These are phyloP conservation scores for Peribolospora baueri DNA, from an alignment of 768 basidiomycete genomes.

Conservation along the genomic window DNA sequence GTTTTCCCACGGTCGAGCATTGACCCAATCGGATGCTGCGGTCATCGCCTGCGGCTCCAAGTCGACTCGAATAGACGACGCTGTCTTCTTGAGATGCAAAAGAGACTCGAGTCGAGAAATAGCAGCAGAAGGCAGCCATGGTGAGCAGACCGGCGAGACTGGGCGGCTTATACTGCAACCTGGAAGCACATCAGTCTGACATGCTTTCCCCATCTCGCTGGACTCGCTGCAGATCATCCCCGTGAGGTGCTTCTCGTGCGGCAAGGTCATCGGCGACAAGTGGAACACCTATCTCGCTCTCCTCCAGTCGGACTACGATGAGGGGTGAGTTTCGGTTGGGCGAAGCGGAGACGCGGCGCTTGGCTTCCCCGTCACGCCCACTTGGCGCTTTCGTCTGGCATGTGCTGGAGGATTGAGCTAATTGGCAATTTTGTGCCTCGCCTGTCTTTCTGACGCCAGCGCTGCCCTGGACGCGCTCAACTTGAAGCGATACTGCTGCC, in stretches of 20 bases:
- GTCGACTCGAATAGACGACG: too few species aligned
- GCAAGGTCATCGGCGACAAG: conserved; percentile 90
- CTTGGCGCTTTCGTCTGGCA: neutral
- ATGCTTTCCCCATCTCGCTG: too few species aligned
- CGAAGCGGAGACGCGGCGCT: conserved; percentile 71
- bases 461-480: conserved; percentile 74
- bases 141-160: too few species aligned
- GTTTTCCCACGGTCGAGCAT: too few species aligned
- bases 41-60: too few species aligned
- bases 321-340: conserved; percentile 54
- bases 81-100: too few species aligned
- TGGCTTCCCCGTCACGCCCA: conserved; percentile 16
- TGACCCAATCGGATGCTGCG: too few species aligned
- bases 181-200: too few species aligned
- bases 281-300: conserved; percentile 29
- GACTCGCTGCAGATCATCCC: too few species aligned
- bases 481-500: conserved; percentile 81
- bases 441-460: conserved; percentile 23
- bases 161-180: too few species aligned
- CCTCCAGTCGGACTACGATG: neutral
- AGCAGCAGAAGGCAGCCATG: too few species aligned
- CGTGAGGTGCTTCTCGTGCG: conserved; percentile 57
- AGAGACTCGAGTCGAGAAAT: too few species aligned
- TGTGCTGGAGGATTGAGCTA: neutral
- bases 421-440: neutral